Percentiles rank a stretch among this genome's conserved stretches.
phyloP scores from a whole-genome alignment of 1,284 basidiomycete genomes.

The Xerocomus nothofagi region DNA sequence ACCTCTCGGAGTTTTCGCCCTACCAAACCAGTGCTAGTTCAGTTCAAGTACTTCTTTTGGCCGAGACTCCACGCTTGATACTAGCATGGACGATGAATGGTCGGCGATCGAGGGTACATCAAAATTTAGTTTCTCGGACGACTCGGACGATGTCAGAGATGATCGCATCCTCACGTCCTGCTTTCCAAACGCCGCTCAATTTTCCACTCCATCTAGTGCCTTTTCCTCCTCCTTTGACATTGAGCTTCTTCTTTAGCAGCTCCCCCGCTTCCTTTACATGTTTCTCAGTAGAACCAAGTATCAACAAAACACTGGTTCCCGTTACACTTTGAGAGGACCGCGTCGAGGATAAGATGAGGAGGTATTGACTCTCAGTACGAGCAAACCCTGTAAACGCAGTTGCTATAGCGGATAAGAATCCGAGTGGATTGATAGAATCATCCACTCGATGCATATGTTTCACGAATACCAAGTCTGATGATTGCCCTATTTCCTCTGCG shows the following conservation, averaged over 20 bases:
- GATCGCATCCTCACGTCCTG: conserved; percentile 38
- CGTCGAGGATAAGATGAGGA: conserved; percentile 63
- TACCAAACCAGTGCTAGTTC: no score
- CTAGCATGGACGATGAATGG: no score
- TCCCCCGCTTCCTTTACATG: conserved; percentile 63
- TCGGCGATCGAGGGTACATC: background rate
- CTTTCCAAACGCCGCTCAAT: conserved; percentile 54
- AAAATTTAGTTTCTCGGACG: background rate
- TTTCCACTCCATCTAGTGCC: conserved; percentile 70
- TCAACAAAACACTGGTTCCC: conserved; percentile 56
- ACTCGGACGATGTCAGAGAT: conserved; percentile 46
- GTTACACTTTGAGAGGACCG: conserved; percentile 51
- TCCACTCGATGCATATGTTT: conserved; percentile 59
- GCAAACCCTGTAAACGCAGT: conserved; percentile 44
- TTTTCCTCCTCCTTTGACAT: conserved; percentile 66
- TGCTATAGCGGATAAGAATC: conserved; percentile 60
- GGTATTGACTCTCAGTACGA: conserved; percentile 39
- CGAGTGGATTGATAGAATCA: conserved; percentile 58
- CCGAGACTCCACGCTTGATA: no score
- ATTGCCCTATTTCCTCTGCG: conserved; percentile 33
- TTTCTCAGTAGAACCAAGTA: conserved; percentile 59
- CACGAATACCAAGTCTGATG: conserved; percentile 36
- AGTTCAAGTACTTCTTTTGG: no score
- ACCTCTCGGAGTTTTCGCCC: no score
- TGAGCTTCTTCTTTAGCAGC: conserved; percentile 53